Base-by-base conservation (phyloP, 176 grass and related monocot genomes). In the Oryza punctata region DNA sequence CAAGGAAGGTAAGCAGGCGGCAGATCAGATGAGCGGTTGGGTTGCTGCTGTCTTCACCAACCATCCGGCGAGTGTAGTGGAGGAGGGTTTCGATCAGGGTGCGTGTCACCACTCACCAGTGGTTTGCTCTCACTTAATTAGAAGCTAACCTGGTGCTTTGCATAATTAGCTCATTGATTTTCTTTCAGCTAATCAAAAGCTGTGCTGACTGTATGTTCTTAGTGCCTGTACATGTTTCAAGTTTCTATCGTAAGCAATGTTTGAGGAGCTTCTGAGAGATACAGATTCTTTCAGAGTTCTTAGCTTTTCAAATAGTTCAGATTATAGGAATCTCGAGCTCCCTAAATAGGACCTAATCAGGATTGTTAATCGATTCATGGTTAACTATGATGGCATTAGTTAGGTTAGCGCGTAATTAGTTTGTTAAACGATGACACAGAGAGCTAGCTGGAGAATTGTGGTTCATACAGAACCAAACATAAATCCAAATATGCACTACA, bases 1-100 rank as follows among this genome's bases (percentile, higher is more conserved):
- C 18, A 85, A 85, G 82, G 32, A 85, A 85, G 82, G 32, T 15
- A 52, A 12, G 10, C 50, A 13, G 14, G 37, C 0, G 16, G 21
- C 41, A 23, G 46, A 46, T 46, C 44, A 46, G 33, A 35, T 0
- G 21, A 41, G 67, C 45, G 29, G 88, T 85, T 90, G 83, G 44
- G 73, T 28, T 24, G 88, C 33, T n/a, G 44, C 88, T 77, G 28
- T 84, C 86, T n/a, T 32, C 25, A 61, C 85, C 63, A 81, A 61
- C 63, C 70, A 43, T 29, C 43, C 15, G 68, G 68, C 65, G 38
- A 72, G 57, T 40, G 35, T 41, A 47, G 77, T 70, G 52, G 52
- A 54, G 18, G 50, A n/a, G 18, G 52, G 52, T 57, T 57, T 57
- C 19, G 52, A 82, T 63, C 26, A 73, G 5, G 43, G 19, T 69